Evolutionary conservation across 202 grass and related monocot genomes (phyloP), one percentile per base, ranked within the genome.

Genomic region (Cymbopogon flexuosus): DNA sequence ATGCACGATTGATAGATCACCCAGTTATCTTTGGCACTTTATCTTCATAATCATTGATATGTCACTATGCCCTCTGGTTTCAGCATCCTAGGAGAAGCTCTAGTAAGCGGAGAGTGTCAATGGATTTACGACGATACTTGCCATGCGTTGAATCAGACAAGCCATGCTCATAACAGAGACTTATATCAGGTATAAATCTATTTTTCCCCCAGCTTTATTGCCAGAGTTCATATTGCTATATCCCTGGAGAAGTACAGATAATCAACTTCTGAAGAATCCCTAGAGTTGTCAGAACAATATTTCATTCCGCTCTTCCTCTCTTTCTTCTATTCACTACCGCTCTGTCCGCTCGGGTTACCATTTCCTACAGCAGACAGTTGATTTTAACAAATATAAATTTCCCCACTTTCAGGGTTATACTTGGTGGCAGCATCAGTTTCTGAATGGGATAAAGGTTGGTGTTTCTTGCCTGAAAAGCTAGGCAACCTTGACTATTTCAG

Each of bases 351-450:
- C 45, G 16, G 31, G 68, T 2, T 6, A 31, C 27, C 45, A 62
- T 81, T 37, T 68, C 45, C 36, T 66, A 33, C 77, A 69, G 9
- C 39, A 62, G 19, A 43, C 79, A 29, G 22, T 57, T 60, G 36
- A 67, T 85, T 79, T 79, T 87, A 87, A 84, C 41, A 79, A 68
- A 83, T 39, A 37, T n/a, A 83, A 62, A 59, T 8, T 21, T 74
- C 68, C 70, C 52, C 76, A 71, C 69, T 78, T 88, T 72, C 84
- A 97, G 94, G 89, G 78, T 23, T 86, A 87, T 87, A 87, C 81
- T 81, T 93, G 89, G 91, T 97, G 89, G 87, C 81, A 92, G 60
- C 81, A 94, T 80, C 91, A 97, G 70, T 94, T 97, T 76, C 67
- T 87, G 67, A 78, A 67, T 75, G 94, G 94, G 67, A 89, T 94